Base-by-base conservation (phyloP, 768 basidiomycete species). In the Dictyophora rubrovolvata region DNA sequence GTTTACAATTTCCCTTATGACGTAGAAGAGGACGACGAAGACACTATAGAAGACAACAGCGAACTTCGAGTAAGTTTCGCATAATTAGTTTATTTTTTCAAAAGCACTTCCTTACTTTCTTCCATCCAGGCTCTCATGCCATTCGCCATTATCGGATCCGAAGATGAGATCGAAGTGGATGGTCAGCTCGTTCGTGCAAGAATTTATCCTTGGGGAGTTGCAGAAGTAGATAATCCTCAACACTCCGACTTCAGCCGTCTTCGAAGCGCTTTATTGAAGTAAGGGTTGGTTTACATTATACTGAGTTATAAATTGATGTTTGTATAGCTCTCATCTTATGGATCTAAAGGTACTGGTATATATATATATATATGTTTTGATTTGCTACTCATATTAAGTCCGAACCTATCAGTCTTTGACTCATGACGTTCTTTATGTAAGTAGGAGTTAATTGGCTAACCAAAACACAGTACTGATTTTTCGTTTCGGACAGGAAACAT, bases 1-100 rank as follows among this genome's bases (percentile, higher is more conserved):
- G 87, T 98, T 46, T 98, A 98, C 79, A 98, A 98, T 76, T 99
- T 99, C 80, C 96, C 96, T 0, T 99, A 97, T 70, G 96, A 98
- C 65, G 86, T 95, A 7, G 96, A 99, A 71, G 96, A 99, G 72
- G 96, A 99, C 68, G 96, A 99, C 68, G 94, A 97, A 68, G 96
- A 98, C 67, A 99, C 96, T 3, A 91, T 99, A 61, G 85, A 87
- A 67, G 96, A 99, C 71, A 99, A 98, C 75, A 88, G 88, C 66
- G 94, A 97, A 71, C 84, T 99, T 55, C 80, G 95, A 55, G 91
- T 90, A 68, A 62, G 82, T 71, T 35, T 37, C 10, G n/a, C n/a
- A n/a, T n/a, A n/a, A 54, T 54, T 54, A 55, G 18, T 28, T 28
- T 7, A 28, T 28, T 35, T 11, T 51, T 55, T n/a, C 46, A 37